phyloP scores from a whole-genome alignment of 2,329 filamentous ascomycete genomes.

The Aspergillus carbonarius region DNA sequence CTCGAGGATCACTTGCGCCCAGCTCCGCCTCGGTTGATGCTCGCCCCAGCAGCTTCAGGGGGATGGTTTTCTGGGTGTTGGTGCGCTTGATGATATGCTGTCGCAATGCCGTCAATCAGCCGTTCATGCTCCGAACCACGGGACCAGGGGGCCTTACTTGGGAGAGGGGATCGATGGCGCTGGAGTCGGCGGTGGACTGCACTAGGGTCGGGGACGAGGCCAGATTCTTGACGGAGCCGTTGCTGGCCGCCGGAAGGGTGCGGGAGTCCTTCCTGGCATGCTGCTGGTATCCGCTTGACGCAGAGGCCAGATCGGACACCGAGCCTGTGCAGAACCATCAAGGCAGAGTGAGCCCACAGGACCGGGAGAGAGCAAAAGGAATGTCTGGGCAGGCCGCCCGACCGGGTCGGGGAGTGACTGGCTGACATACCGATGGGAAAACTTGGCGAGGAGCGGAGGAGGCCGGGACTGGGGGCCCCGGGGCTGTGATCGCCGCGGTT shows the following conservation, averaged over 20 bases:
- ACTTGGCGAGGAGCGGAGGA: slow-evolving; percentile 21
- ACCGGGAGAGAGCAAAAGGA: not conserved
- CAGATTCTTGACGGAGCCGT: slow-evolving; percentile 25
- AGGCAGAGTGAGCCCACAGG: not conserved
- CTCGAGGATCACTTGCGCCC: slow-evolving; percentile 34
- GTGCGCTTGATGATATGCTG: slow-evolving; percentile 67
- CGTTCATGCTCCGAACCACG: slow-evolving; percentile 5
- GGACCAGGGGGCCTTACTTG: slow-evolving; percentile 49
- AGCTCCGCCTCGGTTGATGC: slow-evolving; percentile 44
- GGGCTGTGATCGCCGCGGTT: slow-evolving; percentile 13
- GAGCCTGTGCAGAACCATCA: slow-evolving; percentile 21
- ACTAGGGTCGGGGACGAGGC: slow-evolving; percentile 25
- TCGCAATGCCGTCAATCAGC: slow-evolving; percentile 11
- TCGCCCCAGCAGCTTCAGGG: slow-evolving; percentile 42
- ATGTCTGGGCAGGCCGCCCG: not conserved
- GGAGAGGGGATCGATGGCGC: slow-evolving; percentile 65
- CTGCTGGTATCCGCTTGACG: slow-evolving; percentile 29
- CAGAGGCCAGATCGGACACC: slow-evolving; percentile 32
- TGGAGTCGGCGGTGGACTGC: slow-evolving; percentile 35
- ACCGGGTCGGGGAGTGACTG: slow-evolving; percentile 1
- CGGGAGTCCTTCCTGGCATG: slow-evolving; percentile 27
- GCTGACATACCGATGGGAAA: slow-evolving; percentile 29
- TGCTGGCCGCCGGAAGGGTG: slow-evolving; percentile 17
- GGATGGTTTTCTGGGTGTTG: slow-evolving; percentile 61
- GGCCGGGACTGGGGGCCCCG: slow-evolving; percentile 10